Evolutionary conservation across 371 early-diverging fungal species (phyloP), one percentile per base, ranked within the genome.

Genomic region (Fennellomyces sp.): DNA sequence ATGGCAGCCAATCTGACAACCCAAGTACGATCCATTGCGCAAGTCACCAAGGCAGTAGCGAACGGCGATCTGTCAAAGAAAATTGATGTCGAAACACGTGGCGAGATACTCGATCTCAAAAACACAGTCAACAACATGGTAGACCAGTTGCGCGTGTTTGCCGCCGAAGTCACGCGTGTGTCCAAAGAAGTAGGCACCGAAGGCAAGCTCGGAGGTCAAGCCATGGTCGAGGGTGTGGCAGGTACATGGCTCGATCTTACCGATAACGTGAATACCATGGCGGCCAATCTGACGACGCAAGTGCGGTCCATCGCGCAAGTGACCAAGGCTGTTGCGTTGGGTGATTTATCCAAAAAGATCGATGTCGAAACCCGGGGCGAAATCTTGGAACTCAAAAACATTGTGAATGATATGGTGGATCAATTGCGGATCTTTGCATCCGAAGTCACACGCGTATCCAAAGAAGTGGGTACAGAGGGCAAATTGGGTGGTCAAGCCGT

Each of bases 71-170:
- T 88, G 19, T 68, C 70, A 19, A 78, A 82, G 54, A 81, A 74
- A 56, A 80, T 87, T 27, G 62, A 51, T n/a, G 83, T 85, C 6
- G 80, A 80, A 39, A 76, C 75, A 51, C 67, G 75, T 21, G 78
- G 78, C 25, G 67, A 67, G n/a, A 80, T 80, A 65, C 63, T 70
- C 0, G 75, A 72, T 8, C 75, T 72, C 31, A 67, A 76, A 17
- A 60, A 63, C 33, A 69, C 54, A 11, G 70, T 78, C 56, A 72
- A 83, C 53, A 79, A 85, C 60, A 75, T 77, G 30, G 83, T 85
- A 49, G 81, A 82, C 52, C 84, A 82, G 39, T 48, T 82, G 12
- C 66, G 76, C 15, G 70, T 74, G 1, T 82, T 82, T 63, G 80
- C 80, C 1, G 71, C 76, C 12, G 82, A 82, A 58, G 82, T 82